Conservation (phyloP, 192 early-diverging fungal species). For the Backusella sp. region DNA sequence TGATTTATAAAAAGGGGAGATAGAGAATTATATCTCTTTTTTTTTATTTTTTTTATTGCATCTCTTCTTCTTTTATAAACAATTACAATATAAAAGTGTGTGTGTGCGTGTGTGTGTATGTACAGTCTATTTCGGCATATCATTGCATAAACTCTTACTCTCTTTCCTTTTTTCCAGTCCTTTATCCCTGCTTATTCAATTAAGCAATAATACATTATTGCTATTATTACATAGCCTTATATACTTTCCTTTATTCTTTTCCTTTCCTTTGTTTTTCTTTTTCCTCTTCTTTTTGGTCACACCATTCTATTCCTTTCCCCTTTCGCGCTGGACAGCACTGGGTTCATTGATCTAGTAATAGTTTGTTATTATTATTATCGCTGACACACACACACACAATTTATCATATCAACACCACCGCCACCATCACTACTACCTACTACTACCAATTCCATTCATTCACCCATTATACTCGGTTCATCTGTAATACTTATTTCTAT, state of each 20-base stretch:
- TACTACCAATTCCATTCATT: neutral
- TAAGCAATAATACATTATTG: neutral
- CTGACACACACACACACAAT: neutral
- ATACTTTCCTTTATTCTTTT: neutral
- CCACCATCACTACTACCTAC: neutral
- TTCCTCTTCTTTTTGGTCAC: neutral
- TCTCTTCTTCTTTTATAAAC: neutral
- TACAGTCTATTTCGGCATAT: neutral
- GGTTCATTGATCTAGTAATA: neutral
- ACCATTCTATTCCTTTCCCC: neutral
- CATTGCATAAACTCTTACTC: neutral
- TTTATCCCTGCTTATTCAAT: conserved; percentile 6
- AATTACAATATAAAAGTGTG: neutral
- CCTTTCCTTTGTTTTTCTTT: neutral
- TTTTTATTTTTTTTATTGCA: neutral
- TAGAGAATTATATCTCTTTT: neutral
- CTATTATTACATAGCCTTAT: neutral
- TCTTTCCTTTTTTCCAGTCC: neutral
- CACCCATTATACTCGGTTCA: neutral
- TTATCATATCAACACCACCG: too few relatives aligned
- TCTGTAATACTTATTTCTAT: neutral
- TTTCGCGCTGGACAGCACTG: conserved; percentile 2
- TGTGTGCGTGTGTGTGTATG: neutral
- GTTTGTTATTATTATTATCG: too few relatives aligned
- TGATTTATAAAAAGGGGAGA: neutral